phyloP scores from a whole-genome alignment of 2,329 filamentous ascomycete genomes.

The Drechslerella stenobrocha region DNA sequence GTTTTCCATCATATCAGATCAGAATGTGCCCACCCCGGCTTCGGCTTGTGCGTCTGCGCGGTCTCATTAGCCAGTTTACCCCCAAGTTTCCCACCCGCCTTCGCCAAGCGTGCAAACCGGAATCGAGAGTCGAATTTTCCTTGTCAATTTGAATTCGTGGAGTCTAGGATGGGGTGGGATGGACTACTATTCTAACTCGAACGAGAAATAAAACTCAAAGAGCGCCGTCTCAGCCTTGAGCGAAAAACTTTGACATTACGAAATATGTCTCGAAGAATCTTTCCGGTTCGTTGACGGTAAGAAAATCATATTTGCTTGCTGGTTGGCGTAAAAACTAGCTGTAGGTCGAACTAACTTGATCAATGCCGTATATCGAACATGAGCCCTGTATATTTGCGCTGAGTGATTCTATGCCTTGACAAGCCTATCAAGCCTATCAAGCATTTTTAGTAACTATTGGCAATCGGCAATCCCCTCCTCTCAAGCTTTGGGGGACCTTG shows the following conservation, averaged over 20 bases:
- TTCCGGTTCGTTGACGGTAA: too few relatives aligned
- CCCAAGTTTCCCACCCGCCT: slow-evolving; percentile 18
- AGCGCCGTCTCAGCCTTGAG: slow-evolving; percentile 11
- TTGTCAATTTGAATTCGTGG: not conserved
- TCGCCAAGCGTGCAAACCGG: slow-evolving; percentile 12
- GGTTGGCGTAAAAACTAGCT: too few relatives aligned
- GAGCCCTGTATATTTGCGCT: too few relatives aligned
- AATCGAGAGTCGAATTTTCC: not conserved
- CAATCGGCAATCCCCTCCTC: too few relatives aligned
- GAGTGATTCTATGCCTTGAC: not conserved
- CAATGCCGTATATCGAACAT: too few relatives aligned
- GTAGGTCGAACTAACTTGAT: too few relatives aligned
- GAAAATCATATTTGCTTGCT: too few relatives aligned
- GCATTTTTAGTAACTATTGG: slow-evolving; percentile 38
- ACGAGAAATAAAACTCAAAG: slow-evolving; percentile 21
- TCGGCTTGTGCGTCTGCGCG: too few relatives aligned
- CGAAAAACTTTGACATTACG: slow-evolving; percentile 3
- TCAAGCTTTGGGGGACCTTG: slow-evolving; percentile 15
- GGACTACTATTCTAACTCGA: slow-evolving; percentile 32
- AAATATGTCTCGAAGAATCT: too few relatives aligned
- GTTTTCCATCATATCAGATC: slow-evolving; percentile 22
- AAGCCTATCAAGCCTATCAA: slow-evolving; percentile 23
- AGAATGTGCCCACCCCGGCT: slow-evolving; percentile 8
- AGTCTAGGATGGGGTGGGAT: slow-evolving; percentile 14
- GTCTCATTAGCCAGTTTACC: slow-evolving; percentile 3